A percentile compares a stretch with the other conserved stretches of the same genome.
These are phyloP conservation scores for Aspergillus costaricaensis DNA, from an alignment of 2,329 filamentous ascomycete genomes.

Conservation along the genomic window DNA sequence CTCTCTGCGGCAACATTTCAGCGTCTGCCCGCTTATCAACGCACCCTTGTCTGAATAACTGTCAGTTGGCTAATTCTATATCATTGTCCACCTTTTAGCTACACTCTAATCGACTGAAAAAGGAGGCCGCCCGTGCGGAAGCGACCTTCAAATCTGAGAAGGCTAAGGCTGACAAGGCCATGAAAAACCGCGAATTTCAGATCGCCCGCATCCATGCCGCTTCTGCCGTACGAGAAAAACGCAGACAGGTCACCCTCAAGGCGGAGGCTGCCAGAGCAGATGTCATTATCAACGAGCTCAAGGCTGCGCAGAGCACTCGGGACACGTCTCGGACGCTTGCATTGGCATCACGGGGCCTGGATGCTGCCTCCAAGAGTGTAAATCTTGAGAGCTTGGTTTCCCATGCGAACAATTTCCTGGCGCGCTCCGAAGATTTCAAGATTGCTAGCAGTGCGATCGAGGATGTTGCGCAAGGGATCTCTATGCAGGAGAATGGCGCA, in stretches of 20 bases:
- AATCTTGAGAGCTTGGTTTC: conserved; percentile 48
- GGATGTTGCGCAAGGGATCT: conserved; percentile 44
- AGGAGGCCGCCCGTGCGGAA: conserved; percentile 50
- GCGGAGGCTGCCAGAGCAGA: conserved; percentile 51
- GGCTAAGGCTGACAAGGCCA: conserved; percentile 50
- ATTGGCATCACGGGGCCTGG: conserved; percentile 47
- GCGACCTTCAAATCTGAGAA: conserved; percentile 51
- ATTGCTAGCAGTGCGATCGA: conserved; percentile 46
- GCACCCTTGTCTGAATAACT: not conserved
- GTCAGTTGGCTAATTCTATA: not conserved
- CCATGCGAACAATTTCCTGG: conserved; percentile 47
- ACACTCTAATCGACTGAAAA: conserved; percentile 51
- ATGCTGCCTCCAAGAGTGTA: conserved; percentile 48
- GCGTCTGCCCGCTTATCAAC: not conserved
- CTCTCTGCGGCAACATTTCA: not conserved
- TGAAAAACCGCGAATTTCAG: conserved; percentile 52
- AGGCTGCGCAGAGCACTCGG: conserved; percentile 50
- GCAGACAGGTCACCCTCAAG: conserved; percentile 48
- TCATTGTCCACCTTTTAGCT: conserved; percentile 32
- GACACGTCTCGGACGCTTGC: conserved; percentile 49
- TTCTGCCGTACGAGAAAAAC: conserved; percentile 50
- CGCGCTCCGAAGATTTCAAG: conserved; percentile 46
- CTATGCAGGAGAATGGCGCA: conserved; percentile 48
- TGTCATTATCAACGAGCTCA: conserved; percentile 52
- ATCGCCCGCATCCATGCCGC: conserved; percentile 52